Evolutionary conservation across 1,284 basidiomycete genomes (phyloP).

Genomic region (Ceratobasidium theobromae): DNA sequence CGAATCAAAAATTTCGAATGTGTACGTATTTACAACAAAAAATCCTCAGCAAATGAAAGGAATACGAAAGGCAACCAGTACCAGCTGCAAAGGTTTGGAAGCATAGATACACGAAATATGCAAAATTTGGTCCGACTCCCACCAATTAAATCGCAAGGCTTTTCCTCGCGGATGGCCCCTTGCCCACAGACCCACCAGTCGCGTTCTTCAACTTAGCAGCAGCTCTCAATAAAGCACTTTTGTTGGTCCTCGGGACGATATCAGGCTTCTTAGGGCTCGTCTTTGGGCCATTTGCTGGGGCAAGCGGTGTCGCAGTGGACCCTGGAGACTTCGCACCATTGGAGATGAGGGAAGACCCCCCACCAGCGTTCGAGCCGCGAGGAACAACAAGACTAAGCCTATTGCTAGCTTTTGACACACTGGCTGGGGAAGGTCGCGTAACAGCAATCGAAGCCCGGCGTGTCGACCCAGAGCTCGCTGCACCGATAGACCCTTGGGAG

Average conservation of each 20-base stretch:
- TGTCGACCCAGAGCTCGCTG: slow-evolving; percentile 35
- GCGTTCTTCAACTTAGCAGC: slow-evolving; percentile 42
- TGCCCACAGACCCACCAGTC: slow-evolving; percentile 7
- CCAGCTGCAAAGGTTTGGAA: slow-evolving; percentile 9
- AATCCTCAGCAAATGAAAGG: neutral
- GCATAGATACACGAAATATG: slow-evolving; percentile 20
- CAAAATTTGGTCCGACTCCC: neutral
- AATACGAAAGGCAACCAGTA: slow-evolving; percentile 1
- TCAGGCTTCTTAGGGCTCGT: slow-evolving; percentile 25
- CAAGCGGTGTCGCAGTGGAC: neutral
- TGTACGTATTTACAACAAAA: slow-evolving; percentile 9
- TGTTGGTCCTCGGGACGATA: slow-evolving; percentile 68
- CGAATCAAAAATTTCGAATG: neutral
- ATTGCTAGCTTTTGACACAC: slow-evolving; percentile 18
- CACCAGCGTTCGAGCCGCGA: slow-evolving; percentile 13
- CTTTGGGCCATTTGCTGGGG: slow-evolving; percentile 1
- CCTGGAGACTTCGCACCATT: slow-evolving; percentile 25
- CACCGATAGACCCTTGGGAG: slow-evolving; percentile 10
- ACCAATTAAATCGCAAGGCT: slow-evolving; percentile 12
- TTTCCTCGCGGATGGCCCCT: neutral
- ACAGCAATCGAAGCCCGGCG: slow-evolving; percentile 38
- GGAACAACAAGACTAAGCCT: slow-evolving; percentile 24
- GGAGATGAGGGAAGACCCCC: slow-evolving; percentile 16
- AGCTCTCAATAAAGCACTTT: slow-evolving; percentile 68
- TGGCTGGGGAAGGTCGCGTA: slow-evolving; percentile 38